Percentiles rank a stretch among this genome's conserved stretches.
phyloP scores from a whole-genome alignment of 305 asterid genomes.

The Fraxinus dipetala region DNA sequence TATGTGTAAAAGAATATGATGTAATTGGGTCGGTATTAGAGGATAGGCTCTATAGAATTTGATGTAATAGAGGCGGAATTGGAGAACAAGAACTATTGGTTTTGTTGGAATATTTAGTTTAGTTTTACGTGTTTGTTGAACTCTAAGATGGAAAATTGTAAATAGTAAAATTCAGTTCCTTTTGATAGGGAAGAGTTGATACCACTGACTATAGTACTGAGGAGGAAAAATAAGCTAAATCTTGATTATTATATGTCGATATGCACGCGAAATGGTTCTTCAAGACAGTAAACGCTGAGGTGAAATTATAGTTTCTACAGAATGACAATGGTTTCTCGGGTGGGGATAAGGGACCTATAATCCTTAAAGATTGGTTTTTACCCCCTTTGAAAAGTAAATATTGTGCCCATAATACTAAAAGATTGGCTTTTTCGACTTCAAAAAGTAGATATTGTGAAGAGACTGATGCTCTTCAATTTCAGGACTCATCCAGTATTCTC shows the following conservation, averaged over 20 bases:
- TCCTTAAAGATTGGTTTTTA: not conserved
- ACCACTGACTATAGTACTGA: not conserved
- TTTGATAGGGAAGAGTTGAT: not conserved
- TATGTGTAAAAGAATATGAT: not conserved
- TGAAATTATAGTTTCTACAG: not conserved
- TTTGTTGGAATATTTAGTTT: not conserved
- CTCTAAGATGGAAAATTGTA: not conserved
- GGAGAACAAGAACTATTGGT: not conserved
- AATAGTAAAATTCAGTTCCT: not conserved
- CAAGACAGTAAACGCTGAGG: not conserved
- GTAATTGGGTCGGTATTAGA: not conserved
- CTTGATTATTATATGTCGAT: not conserved
- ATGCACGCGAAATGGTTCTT: not conserved
- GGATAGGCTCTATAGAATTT: not conserved
- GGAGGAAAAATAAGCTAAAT: not conserved
- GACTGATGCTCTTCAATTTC: slow-evolving; percentile 26
- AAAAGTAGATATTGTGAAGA: not conserved
- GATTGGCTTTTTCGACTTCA: not conserved
- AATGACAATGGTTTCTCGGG: not conserved
- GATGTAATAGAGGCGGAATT: not conserved
- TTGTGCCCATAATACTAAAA: not conserved
- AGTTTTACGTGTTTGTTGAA: not conserved
- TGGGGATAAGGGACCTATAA: not conserved
- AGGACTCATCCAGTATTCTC: slow-evolving; percentile 37
- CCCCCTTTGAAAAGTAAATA: not conserved